Evolutionary conservation across 768 basidiomycete species (phyloP).

Genomic region (Hydnum rufescens): DNA sequence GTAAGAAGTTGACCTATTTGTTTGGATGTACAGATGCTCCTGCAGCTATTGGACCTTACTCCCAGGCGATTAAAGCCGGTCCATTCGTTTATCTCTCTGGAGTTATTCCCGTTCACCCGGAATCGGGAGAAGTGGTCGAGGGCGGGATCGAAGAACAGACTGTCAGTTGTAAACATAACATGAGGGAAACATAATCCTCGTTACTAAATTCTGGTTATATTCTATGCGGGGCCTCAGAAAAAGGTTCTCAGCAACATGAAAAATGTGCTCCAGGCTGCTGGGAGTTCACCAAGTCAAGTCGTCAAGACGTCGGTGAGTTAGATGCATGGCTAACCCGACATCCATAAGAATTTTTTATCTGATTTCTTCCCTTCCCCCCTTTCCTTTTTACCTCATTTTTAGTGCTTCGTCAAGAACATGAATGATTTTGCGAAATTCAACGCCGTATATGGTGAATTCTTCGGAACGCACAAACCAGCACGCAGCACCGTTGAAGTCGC

Average conservation of each 20-base stretch:
- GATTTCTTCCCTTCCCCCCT: slow-evolving; percentile 3
- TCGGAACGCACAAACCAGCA: slow-evolving; percentile 83
- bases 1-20: too few relatives aligned
- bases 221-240: slow-evolving; percentile 16
- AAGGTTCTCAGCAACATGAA: slow-evolving; percentile 78
- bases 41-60: slow-evolving; percentile 70
- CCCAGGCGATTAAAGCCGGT: slow-evolving; percentile 67
- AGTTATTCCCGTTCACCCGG: slow-evolving; percentile 65
- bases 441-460: slow-evolving; percentile 60
- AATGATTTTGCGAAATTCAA: slow-evolving; percentile 76
- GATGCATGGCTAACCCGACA: background rate
- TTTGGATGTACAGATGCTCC: too few relatives aligned
- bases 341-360: background rate
- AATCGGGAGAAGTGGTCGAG: slow-evolving; percentile 44
- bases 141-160: slow-evolving; percentile 69
- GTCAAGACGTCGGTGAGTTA: slow-evolving; percentile 73
- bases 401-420: slow-evolving; percentile 91
- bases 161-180: slow-evolving; percentile 12
- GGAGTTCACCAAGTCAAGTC: slow-evolving; percentile 58
- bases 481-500: slow-evolving; percentile 23
- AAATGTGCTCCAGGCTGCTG: slow-evolving; percentile 64
- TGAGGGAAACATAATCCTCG: too few relatives aligned
- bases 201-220: background rate
- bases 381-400: background rate
- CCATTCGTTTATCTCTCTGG: slow-evolving; percentile 81